Conservation (phyloP, 2,329 filamentous ascomycete species). For the Bipolaris cookei region DNA sequence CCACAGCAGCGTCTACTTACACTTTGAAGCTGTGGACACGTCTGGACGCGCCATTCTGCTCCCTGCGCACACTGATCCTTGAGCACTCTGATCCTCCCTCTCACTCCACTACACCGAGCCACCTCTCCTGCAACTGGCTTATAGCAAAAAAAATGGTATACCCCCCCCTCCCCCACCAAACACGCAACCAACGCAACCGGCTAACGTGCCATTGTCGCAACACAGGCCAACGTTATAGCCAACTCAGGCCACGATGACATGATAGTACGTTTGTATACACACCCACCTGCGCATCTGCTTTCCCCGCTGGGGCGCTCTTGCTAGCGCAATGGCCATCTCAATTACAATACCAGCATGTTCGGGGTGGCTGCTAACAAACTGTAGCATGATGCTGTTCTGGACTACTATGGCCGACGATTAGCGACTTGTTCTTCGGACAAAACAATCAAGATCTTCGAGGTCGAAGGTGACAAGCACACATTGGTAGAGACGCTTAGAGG, state of each 20-base stretch:
- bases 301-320: neutral
- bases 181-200: constrained; percentile 32
- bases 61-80: constrained; percentile 16
- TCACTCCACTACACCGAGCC: neutral
- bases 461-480: constrained; percentile 89
- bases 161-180: constrained; percentile 14
- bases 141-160: constrained; percentile 40
- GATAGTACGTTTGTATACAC: constrained; percentile 75
- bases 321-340: constrained; percentile 13
- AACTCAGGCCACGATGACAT: constrained; percentile 97
- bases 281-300: neutral
- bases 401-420: constrained; percentile 96
- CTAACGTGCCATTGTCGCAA: constrained; percentile 39
- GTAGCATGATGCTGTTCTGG: constrained; percentile 96
- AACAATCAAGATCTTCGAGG: constrained; percentile 99
- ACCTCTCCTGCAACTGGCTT: constrained; percentile 5
- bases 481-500: constrained; percentile 93
- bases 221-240: constrained; percentile 76
- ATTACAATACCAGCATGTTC: constrained; percentile 27
- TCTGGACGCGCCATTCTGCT: constrained; percentile 18
- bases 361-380: constrained; percentile 43
- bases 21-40: constrained; percentile 34
- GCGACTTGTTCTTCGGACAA: constrained; percentile 98
- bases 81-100: neutral
- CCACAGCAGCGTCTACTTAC: constrained; percentile 36